A percentile compares a stretch with the other conserved stretches of the same genome.
Evolutionary conservation across 768 basidiomycete species (phyloP).

Genomic region (Kwoniella sp.): DNA sequence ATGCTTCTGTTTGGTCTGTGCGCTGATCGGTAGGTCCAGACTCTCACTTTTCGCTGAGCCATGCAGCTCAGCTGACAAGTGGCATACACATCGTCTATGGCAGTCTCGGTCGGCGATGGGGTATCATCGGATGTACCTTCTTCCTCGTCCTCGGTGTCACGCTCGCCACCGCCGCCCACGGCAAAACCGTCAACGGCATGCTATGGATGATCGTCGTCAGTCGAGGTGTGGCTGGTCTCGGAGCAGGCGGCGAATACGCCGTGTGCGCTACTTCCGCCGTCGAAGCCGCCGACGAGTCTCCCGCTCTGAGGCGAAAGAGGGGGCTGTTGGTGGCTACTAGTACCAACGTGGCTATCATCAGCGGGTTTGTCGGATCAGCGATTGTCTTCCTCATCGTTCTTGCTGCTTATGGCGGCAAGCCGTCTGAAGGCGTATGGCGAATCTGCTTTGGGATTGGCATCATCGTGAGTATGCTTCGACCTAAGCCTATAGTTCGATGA

Average conservation of each 20-base stretch:
- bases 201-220: slow-evolving; percentile 12
- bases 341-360: slow-evolving; percentile 11
- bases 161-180: slow-evolving; percentile 8
- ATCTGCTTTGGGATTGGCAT: slow-evolving; percentile 14
- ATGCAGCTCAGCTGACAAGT: not conserved
- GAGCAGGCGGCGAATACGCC: slow-evolving; percentile 12
- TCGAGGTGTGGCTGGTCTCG: slow-evolving; percentile 11
- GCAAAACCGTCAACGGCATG: slow-evolving; percentile 7
- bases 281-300: slow-evolving; percentile 8
- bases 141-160: slow-evolving; percentile 17
- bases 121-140: slow-evolving; percentile 13
- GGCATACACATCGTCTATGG: not conserved
- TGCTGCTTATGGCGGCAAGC: slow-evolving; percentile 8
- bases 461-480: not conserved
- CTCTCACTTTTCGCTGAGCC: too few relatives aligned
- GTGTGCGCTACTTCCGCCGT: slow-evolving; percentile 7
- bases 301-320: slow-evolving; percentile 9
- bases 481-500: not conserved
- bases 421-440: slow-evolving; percentile 6
- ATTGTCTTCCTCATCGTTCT: slow-evolving; percentile 11
- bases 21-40: slow-evolving; percentile 7
- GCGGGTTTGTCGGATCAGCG: slow-evolving; percentile 6
- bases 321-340: slow-evolving; percentile 4
- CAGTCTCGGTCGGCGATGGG: slow-evolving; percentile 13
- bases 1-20: slow-evolving; percentile 12